Base-by-base conservation (phyloP, 108 stramenopile species). In the Pinguiococcus pyrenoidosus region DNA sequence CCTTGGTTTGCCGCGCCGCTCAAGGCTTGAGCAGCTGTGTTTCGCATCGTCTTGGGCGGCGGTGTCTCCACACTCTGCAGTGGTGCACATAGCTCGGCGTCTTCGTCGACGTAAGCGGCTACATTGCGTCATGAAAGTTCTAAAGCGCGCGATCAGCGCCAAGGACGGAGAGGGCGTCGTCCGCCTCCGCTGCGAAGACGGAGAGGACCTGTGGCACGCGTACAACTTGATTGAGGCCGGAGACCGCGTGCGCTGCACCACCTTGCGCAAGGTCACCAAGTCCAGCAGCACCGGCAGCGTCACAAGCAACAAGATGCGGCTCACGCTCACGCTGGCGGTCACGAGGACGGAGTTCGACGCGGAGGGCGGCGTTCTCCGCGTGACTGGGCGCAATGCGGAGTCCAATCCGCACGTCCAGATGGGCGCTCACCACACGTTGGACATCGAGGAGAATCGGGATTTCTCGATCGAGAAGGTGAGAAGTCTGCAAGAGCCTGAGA, bases 141-240 rank as follows among this genome's bases (percentile, higher is more conserved):
- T 68, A 1, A 53, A 29, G 28, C 42, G 59, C 33, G 46, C 45
- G 18, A 45, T 68, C 3, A 65, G 63, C 45, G 68, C 74, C 43
- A 90, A 91, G 69, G 86, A 91, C 54, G 89, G 84, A 33, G 71
- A 73, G 48, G 89, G 89, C 25, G 45, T 43, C 28, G 64, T 95
- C 32, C 46, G 73, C 51, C 68, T 96, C 40, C 80, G 81, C 34
- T 84, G 89, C 25, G 83, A 81, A 39, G 87, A 83, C n/a, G 51
- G 80, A 30, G 95, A 97, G 66, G 95, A 97, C 63, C 75, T 97
- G 41, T 97, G 89, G 89, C 90, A 92, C 54, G 73, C 81, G 29
- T 94, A 89, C 79, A 93, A 97, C 72, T 62, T 97, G 24, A 71
- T 97, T 9, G 68, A 73, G 40, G 56, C 43, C 23, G 81, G 77